Percentiles rank a stretch among this genome's conserved stretches.
Conservation (phyloP, 75 land plant species). For the Sequoiadendron giganteum region DNA sequence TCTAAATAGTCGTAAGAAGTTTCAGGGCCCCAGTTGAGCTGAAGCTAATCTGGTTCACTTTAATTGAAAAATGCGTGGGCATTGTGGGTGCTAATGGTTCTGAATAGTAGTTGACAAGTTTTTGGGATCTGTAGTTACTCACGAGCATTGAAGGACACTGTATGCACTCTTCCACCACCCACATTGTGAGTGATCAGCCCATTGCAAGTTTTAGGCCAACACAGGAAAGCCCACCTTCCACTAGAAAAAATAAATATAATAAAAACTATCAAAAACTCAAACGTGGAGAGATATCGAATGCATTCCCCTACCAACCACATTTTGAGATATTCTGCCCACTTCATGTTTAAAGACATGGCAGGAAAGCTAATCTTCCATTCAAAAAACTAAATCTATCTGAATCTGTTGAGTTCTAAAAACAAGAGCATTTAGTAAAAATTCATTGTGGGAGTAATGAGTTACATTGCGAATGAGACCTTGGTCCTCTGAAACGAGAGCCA, state of each 20-base stretch:
- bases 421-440: neutral
- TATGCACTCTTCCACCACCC: neutral
- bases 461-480: slow-evolving; percentile 78
- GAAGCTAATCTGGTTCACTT: neutral
- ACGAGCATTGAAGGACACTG: neutral
- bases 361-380: neutral
- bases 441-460: neutral
- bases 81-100: no score
- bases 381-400: neutral
- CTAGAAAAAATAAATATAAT: neutral
- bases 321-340: neutral
- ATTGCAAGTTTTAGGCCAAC: neutral
- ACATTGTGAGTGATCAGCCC: neutral
- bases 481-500: slow-evolving; percentile 55
- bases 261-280: no score
- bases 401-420: no score
- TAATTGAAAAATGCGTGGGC: no score
- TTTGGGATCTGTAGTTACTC: neutral
- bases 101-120: no score
- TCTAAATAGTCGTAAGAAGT: neutral
- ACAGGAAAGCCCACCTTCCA: neutral
- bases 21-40: neutral
- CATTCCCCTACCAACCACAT: no score
- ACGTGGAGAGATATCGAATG: no score
- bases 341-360: neutral